phyloP scores from a whole-genome alignment of 441 rosid species.

The Kokia cookei region DNA sequence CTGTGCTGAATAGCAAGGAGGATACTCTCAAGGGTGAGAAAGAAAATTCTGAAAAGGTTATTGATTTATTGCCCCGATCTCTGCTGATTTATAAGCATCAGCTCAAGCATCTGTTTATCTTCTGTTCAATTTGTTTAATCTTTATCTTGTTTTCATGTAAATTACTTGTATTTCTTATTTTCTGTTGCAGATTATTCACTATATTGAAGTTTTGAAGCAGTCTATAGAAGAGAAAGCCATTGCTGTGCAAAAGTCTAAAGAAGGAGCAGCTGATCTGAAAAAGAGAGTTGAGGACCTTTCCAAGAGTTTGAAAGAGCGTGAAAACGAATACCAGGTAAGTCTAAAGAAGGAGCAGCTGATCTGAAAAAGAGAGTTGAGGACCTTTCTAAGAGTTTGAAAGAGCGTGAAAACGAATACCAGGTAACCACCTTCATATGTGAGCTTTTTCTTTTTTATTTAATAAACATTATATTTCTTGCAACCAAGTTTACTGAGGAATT shows the following conservation, averaged over 20 bases:
- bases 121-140: not conserved
- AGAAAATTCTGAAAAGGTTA: conserved; percentile 74
- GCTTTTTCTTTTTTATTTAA: not conserved
- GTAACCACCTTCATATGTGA: conserved; percentile 24
- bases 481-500: conserved; percentile 11
- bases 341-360: conserved; percentile 81
- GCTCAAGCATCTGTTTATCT: conserved; percentile 2
- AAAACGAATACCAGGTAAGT: conserved; percentile 91
- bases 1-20: conserved; percentile 69
- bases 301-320: conserved; percentile 61
- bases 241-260: conserved; percentile 75
- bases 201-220: conserved; percentile 74
- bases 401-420: conserved; percentile 84
- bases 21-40: conserved; percentile 74
- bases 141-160: not conserved
- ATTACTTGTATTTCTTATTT: not conserved
- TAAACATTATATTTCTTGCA: not conserved
- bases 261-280: conserved; percentile 72
- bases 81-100: not conserved
- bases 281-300: conserved; percentile 64
- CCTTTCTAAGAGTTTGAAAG: conserved; percentile 66
- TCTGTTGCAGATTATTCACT: conserved; percentile 45
- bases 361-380: conserved; percentile 62
- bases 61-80: not conserved
- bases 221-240: conserved; percentile 66